Evolutionary conservation across 2,329 filamentous ascomycete species (phyloP).

Genomic region (Beauveria sp.): DNA sequence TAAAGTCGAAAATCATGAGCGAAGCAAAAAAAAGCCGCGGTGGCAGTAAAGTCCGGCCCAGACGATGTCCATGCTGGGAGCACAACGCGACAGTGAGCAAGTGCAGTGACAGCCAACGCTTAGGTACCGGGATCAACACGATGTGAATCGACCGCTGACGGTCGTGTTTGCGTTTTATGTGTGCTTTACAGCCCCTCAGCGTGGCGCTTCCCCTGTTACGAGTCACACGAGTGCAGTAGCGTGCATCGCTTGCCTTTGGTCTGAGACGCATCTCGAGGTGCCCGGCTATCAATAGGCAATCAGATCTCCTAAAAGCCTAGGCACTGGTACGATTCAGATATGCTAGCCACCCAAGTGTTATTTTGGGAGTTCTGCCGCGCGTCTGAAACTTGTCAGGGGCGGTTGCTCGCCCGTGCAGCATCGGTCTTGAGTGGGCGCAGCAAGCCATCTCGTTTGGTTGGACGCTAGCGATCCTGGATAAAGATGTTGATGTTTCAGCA

Average conservation of each 20-base stretch:
- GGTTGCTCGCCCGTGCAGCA: not conserved
- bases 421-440: not conserved
- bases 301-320: too few species aligned
- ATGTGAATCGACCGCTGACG: not conserved
- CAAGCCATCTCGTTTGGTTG: not conserved
- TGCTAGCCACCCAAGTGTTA: not conserved
- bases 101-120: not conserved
- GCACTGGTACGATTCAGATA: too few species aligned
- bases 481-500: slow-evolving; percentile 1
- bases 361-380: not conserved
- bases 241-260: not conserved
- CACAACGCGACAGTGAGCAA: not conserved
- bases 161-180: not conserved
- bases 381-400: not conserved
- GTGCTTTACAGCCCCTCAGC: not conserved
- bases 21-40: not conserved
- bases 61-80: not conserved
- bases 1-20: not conserved
- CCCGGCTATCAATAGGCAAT: not conserved
- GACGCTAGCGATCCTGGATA: not conserved
- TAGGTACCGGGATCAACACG: not conserved
- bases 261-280: not conserved
- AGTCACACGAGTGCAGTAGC: not conserved
- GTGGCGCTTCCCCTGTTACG: slow-evolving; percentile 6
- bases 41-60: not conserved